Evolutionary conservation across 768 basidiomycete species (phyloP).

Genomic region (Leccinum arenicola): DNA sequence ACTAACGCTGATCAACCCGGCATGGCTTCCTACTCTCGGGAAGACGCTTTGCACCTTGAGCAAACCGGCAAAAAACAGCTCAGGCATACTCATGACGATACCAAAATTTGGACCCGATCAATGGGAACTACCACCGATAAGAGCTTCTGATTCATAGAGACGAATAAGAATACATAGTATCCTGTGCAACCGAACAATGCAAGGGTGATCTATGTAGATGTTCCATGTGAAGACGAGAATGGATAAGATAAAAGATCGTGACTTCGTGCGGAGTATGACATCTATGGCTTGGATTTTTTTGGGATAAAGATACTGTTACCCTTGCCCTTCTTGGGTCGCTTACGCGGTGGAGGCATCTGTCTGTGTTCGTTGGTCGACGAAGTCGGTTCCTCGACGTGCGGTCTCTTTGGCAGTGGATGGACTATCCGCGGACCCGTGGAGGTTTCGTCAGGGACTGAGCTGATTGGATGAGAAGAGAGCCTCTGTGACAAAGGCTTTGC

Average conservation of each 20-base stretch:
- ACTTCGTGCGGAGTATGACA: background rate
- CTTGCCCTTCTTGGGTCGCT: constrained; percentile 35
- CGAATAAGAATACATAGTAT: constrained; percentile 21
- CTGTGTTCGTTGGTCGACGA: constrained; percentile 19
- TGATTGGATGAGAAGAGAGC: background rate
- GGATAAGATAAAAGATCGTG: constrained; percentile 1
- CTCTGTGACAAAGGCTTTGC: constrained; percentile 21
- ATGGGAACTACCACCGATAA: constrained; percentile 79
- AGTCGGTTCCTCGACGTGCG: constrained; percentile 15
- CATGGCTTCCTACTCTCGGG: constrained; percentile 83
- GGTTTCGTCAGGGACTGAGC: background rate
- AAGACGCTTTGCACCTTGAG: constrained; percentile 85
- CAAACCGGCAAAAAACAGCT: constrained; percentile 71
- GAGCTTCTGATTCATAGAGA: constrained; percentile 14
- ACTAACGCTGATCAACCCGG: constrained; percentile 79
- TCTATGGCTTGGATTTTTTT: constrained; percentile 43
- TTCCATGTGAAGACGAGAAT: background rate
- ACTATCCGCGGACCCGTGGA: background rate
- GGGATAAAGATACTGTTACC: constrained; percentile 55
- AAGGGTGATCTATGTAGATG: constrained; percentile 9
- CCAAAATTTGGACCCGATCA: constrained; percentile 83
- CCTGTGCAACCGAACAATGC: constrained; percentile 8
- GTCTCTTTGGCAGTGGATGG: constrained; percentile 18
- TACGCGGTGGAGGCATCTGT: constrained; percentile 27
- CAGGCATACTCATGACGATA: constrained; percentile 67